Evolutionary conservation across 441 rosid species (phyloP).

Genomic region (Iberis amara): DNA sequence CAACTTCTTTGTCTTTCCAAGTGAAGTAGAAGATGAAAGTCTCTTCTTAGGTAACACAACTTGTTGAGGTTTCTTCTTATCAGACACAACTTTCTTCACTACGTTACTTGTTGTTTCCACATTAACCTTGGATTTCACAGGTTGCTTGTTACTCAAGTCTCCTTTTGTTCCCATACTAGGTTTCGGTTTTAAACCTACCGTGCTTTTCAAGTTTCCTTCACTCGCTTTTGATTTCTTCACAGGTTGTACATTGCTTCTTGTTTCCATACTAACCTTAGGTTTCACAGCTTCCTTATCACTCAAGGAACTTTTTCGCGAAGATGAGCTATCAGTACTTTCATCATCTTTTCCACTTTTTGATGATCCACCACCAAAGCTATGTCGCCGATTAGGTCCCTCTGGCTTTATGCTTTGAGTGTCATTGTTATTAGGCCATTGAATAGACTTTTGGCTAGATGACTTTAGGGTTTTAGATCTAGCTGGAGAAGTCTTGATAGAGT

Average conservation of each 20-base stretch:
- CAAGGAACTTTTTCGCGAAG: constrained; percentile 21
- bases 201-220: not conserved
- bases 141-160: constrained; percentile 1
- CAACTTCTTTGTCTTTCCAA: constrained; percentile 2
- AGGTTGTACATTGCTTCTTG: not conserved
- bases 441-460: constrained; percentile 24
- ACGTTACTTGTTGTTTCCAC: constrained; percentile 13
- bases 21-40: constrained; percentile 23
- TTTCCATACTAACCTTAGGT: constrained; percentile 11
- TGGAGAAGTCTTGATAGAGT: constrained; percentile 25
- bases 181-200: constrained; percentile 9
- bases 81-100: constrained; percentile 19
- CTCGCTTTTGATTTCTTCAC: not conserved
- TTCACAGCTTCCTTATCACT: constrained; percentile 16
- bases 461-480: constrained; percentile 21
- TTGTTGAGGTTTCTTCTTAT: constrained; percentile 19
- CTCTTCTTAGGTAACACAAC: constrained; percentile 29
- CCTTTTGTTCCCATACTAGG: not conserved
- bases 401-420: constrained; percentile 10
- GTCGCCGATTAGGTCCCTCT: constrained; percentile 15
- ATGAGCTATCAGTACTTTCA: constrained; percentile 27
- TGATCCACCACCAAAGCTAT: constrained; percentile 25
- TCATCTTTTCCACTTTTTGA: constrained; percentile 22
- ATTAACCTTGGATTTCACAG: constrained; percentile 15
- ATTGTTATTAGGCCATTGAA: constrained; percentile 20